Conservation (phyloP, 2,329 filamentous ascomycete species). For the Alternaria conjuncta region DNA sequence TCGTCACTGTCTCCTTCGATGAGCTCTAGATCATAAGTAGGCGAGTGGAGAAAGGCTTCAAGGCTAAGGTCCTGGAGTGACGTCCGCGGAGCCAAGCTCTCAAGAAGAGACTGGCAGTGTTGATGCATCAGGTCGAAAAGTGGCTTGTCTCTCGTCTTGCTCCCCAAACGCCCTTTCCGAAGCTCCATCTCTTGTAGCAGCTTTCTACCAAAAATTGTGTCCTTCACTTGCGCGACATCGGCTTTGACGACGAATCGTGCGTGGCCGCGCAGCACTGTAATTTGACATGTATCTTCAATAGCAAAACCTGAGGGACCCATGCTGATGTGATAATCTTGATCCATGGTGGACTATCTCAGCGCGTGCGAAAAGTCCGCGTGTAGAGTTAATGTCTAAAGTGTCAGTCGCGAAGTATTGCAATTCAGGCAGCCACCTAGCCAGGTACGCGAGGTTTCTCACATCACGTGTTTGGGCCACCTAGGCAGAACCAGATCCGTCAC, state of each 20-base stretch:
- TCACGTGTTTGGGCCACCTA: neutral
- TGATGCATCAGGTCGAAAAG: slow-evolving; percentile 5
- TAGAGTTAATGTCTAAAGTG: neutral
- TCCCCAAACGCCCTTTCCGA: neutral
- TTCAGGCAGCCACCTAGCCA: neutral
- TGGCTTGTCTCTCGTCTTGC: neutral
- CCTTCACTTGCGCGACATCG: neutral
- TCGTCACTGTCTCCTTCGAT: neutral
- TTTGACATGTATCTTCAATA: neutral
- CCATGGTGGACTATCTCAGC: neutral
- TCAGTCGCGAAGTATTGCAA: neutral
- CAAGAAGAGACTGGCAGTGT: neutral
- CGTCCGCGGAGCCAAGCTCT: neutral
- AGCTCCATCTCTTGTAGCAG: neutral
- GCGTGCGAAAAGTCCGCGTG: neutral
- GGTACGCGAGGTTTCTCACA: neutral
- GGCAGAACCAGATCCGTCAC: neutral
- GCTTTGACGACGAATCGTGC: neutral
- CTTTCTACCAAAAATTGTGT: neutral
- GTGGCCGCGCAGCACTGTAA: neutral
- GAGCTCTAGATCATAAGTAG: slow-evolving; percentile 8
- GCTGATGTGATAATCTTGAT: neutral
- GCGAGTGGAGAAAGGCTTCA: slow-evolving; percentile 5
- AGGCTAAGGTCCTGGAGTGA: slow-evolving; percentile 3
- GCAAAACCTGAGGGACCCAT: neutral